phyloP scores from a whole-genome alignment of 2,329 filamentous ascomycete genomes.

The Onygenales sp. region DNA sequence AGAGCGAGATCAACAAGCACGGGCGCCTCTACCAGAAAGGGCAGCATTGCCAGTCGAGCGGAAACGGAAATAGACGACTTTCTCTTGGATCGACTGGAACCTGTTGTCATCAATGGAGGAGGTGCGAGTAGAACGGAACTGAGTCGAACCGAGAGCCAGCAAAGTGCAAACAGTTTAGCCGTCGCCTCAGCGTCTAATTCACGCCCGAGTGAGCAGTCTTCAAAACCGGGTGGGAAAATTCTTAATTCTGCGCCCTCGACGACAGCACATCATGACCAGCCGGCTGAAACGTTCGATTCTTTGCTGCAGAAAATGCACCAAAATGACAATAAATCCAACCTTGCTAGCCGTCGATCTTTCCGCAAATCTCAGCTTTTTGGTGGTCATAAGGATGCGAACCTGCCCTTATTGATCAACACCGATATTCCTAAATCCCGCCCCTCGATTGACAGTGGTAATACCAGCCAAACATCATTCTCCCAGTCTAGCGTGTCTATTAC shows the following conservation, averaged over 20 bases:
- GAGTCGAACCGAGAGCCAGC: slow-evolving; percentile 29
- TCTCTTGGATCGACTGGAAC: slow-evolving; percentile 36
- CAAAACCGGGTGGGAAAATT: slow-evolving; percentile 21
- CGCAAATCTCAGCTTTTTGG: slow-evolving; percentile 19
- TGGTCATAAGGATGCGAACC: slow-evolving; percentile 11
- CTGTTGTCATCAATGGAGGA: slow-evolving; percentile 41
- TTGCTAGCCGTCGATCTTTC: slow-evolving; percentile 17
- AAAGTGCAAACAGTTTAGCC: slow-evolving; percentile 28
- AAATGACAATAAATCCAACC: slow-evolving; percentile 2
- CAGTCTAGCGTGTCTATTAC: slow-evolving; percentile 9
- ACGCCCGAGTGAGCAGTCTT: slow-evolving; percentile 12
- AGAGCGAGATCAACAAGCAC: slow-evolving; percentile 34
- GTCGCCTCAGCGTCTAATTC: slow-evolving; percentile 20
- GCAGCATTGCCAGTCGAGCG: slow-evolving; percentile 30
- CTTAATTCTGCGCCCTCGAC: slow-evolving; percentile 24
- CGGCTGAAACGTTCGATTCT: slow-evolving; percentile 23
- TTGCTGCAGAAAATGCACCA: slow-evolving; percentile 6
- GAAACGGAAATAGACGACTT: slow-evolving; percentile 41
- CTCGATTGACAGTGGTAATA: slow-evolving; percentile 15
- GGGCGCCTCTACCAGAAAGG: slow-evolving; percentile 29
- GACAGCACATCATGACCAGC: slow-evolving; percentile 17
- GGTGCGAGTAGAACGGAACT: slow-evolving; percentile 25
- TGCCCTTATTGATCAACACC: slow-evolving; percentile 16
- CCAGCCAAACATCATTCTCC: slow-evolving; percentile 8
- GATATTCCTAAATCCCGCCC: slow-evolving; percentile 15